phyloP scores from a whole-genome alignment of 306 rosid species.

The Lotus japonicus region DNA sequence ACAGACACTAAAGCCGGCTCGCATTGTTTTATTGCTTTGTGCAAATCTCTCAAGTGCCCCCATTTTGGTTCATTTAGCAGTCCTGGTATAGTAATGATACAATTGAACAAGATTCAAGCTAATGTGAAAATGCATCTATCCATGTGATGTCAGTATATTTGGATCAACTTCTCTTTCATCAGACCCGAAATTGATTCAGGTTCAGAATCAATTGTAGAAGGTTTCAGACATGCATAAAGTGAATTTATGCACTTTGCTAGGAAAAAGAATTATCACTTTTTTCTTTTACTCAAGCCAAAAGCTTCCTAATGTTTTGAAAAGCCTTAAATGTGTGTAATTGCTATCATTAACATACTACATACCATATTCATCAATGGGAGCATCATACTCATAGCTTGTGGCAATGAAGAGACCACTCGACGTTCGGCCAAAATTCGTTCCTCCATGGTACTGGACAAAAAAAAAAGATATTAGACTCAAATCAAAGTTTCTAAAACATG shows the following conservation, averaged over 20 bases:
- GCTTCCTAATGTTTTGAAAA: background rate
- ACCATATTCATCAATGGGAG: constrained; percentile 95
- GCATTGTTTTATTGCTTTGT: constrained; percentile 53
- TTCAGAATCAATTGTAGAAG: too few relatives aligned
- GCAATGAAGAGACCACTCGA: constrained; percentile 86
- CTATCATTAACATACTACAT: background rate
- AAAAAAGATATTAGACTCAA: background rate
- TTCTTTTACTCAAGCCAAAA: background rate
- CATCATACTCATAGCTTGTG: constrained; percentile 94
- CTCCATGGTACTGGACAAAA: constrained; percentile 79
- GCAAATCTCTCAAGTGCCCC: constrained; percentile 71
- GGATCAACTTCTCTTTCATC: too few relatives aligned
- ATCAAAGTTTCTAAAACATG: background rate
- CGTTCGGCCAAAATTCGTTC: constrained; percentile 93
- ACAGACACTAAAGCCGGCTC: constrained; percentile 62
- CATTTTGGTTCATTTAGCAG: constrained; percentile 57
- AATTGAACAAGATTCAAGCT: constrained; percentile 24
- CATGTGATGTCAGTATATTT: background rate
- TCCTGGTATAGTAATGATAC: constrained; percentile 25
- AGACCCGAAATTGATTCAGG: too few relatives aligned
- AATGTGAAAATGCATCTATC: background rate
- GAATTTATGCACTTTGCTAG: background rate
- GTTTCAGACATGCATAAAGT: too few relatives aligned
- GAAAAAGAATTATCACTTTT: background rate
- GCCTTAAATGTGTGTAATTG: background rate